Evolutionary conservation across 495 filamentous ascomycete species (phyloP), one percentile per base, ranked within the genome.

Genomic region (Podospora fimiseda): DNA sequence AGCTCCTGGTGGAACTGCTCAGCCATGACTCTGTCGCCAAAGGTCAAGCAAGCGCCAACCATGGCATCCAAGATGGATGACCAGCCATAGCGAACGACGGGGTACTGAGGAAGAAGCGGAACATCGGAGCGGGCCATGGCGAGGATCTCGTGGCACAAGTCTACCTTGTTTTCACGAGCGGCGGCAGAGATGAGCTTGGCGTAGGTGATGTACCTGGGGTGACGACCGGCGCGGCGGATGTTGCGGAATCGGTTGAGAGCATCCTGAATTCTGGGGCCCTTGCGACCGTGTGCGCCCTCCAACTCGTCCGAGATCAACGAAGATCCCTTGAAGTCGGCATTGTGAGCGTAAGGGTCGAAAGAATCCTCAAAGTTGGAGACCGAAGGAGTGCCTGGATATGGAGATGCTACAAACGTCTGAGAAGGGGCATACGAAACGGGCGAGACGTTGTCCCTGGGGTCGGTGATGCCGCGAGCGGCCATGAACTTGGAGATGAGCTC

Each of bases 161-260:
- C 84, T 65, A 85, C 76, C 55, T 88, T 85, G 44, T 83, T 78
- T 57, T 87, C 80, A 66, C 91, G 89, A 44, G 90, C 88, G 52
- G 94, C 91, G 55, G 88, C 86, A 33, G 85, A 83, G 65, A 98
- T 93, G 61, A 98, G 79, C 73, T 96, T 96, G 30, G 90, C 88
- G 60, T 97, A 95, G 21, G 90, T 95, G 68, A 94, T 89, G 71
- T 96, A 96, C 56, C 92, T 83, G 41, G 94, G 90, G 65, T 96
- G 89, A 61, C 89, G 85, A 53, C 92, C 90, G 67, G 85, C 81
- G 42, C 90, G 89, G 59, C 93, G 90, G 74, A 96, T 94, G 71
- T 95, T 95, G 50, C 84, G 84, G 67, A 97, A 88, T 60, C 88
- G 84, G 21, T 73, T 77, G 57, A 96, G 74, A 44, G 89, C 87